A percentile compares a stretch with the other conserved stretches of the same genome.
These are phyloP conservation scores for Phytophthora pisi DNA, from an alignment of 352 stramenopile genomes.

Conservation along the genomic window DNA sequence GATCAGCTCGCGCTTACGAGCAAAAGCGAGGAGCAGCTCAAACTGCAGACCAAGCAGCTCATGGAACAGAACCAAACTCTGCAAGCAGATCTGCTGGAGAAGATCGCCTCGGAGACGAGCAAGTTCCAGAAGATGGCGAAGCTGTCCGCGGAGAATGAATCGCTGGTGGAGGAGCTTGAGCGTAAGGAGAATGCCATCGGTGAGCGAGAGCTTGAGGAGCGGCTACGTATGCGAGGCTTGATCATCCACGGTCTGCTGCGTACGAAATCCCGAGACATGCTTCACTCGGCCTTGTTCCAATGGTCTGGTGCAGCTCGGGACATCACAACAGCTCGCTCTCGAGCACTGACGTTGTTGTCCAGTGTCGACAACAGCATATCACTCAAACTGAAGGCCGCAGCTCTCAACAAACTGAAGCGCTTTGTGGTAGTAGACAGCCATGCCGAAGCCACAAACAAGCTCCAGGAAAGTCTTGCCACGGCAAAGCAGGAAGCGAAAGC, in stretches of 20 bases:
- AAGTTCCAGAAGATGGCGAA: conserved; percentile 77
- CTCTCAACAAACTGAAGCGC: conserved; percentile 30
- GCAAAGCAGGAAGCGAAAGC: conserved; percentile 11
- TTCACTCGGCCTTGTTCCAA: conserved; percentile 32
- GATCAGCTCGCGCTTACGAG: conserved; percentile 58
- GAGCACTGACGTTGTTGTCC: conserved; percentile 27
- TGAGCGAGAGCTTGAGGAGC: conserved; percentile 36
- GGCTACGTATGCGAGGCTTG: conserved; percentile 32
- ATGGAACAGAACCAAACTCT: conserved; percentile 75
- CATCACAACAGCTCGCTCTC: conserved; percentile 16
- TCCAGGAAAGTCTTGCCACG: conserved; percentile 21
- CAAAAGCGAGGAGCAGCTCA: conserved; percentile 72
- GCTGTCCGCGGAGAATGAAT: conserved; percentile 64
- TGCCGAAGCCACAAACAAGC: conserved; percentile 1
- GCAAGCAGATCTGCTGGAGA: conserved; percentile 68
- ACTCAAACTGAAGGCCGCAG: conserved; percentile 32
- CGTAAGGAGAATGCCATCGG: conserved; percentile 43
- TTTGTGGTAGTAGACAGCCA: conserved; percentile 13
- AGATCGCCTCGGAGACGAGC: conserved; percentile 64
- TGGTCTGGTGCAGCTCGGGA: conserved; percentile 31
- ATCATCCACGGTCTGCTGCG: conserved; percentile 42
- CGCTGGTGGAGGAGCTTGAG: conserved; percentile 56
- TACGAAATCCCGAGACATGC: conserved; percentile 34
- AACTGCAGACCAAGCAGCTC: conserved; percentile 71
- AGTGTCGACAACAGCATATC: conserved; percentile 7